phyloP scores from a whole-genome alignment of 1,139 yeast species.

The Saccharomyces hybrid region DNA sequence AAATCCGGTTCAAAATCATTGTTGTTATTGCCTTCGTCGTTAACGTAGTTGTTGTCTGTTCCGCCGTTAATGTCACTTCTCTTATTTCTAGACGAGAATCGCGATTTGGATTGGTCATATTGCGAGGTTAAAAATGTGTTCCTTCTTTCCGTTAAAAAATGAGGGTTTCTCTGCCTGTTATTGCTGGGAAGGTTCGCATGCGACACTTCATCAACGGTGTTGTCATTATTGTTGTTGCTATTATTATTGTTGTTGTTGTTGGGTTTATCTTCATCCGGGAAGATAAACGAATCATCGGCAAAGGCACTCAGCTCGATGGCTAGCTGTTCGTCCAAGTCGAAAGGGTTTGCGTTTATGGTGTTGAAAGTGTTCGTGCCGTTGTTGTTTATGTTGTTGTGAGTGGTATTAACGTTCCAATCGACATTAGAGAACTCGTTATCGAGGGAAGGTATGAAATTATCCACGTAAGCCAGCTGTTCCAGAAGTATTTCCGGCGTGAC shows the following conservation, averaged over 20 bases:
- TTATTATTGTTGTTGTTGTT: conserved; percentile 9
- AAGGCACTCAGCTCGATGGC: conserved; percentile 71
- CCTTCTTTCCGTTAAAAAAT: conserved; percentile 27
- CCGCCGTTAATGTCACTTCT: conserved; percentile 4
- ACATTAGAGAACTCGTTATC: conserved; percentile 30
- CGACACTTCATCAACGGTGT: not conserved
- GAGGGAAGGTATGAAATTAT: conserved; percentile 54
- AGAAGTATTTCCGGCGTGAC: conserved; percentile 56
- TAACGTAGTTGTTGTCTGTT: not conserved
- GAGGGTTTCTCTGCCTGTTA: conserved; percentile 13
- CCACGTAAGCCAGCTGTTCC: conserved; percentile 72
- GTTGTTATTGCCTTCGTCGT: not conserved
- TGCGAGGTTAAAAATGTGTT: conserved; percentile 29
- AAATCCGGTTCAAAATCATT: conserved; percentile 1
- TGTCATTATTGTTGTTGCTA: conserved; percentile 6
- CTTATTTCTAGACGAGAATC: conserved; percentile 23
- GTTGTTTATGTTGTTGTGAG: not conserved
- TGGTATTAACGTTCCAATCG: conserved; percentile 19
- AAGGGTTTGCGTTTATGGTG: conserved; percentile 8
- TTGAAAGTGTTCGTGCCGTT: conserved; percentile 1
- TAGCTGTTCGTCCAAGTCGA: conserved; percentile 56
- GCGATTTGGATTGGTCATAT: conserved; percentile 27
- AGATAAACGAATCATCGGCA: conserved; percentile 70
- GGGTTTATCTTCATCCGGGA: conserved; percentile 73
- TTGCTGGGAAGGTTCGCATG: conserved; percentile 1